phyloP scores from a whole-genome alignment of 108 stramenopile genomes.

The Skeletonema marinoi region DNA sequence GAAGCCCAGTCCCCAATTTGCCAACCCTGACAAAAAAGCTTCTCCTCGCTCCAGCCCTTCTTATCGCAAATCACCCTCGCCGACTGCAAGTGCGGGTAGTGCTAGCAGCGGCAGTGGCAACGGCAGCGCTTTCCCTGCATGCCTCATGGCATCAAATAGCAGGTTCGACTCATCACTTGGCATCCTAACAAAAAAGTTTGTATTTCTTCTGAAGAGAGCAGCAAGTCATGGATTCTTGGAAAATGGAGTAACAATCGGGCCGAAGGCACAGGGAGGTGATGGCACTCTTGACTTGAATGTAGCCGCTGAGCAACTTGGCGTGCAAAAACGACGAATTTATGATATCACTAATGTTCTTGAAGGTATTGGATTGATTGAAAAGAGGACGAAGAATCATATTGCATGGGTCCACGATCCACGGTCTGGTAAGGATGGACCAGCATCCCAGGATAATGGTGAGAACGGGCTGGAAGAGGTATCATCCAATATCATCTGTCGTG shows the following conservation, averaged over 20 bases:
- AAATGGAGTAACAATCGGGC: slow-evolving; percentile 30
- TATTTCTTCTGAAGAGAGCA: slow-evolving; percentile 66
- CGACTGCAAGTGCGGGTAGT: slow-evolving; percentile 1
- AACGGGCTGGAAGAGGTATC: slow-evolving; percentile 13
- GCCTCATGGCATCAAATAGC: neutral
- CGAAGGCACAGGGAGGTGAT: slow-evolving; percentile 21
- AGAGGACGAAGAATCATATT: slow-evolving; percentile 90
- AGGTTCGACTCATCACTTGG: slow-evolving; percentile 90
- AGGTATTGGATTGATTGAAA: slow-evolving; percentile 89
- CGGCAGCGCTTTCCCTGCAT: neutral
- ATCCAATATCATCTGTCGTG: neutral
- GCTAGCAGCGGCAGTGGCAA: neutral
- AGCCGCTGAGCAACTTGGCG: slow-evolving; percentile 80
- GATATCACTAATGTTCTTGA: slow-evolving; percentile 97
- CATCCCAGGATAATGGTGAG: neutral
- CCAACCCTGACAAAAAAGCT: neutral
- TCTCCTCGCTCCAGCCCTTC: neutral
- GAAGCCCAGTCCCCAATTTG: neutral
- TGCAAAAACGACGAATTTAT: slow-evolving; percentile 94
- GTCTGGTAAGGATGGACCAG: neutral
- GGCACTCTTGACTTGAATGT: slow-evolving; percentile 88
- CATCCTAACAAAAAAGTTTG: slow-evolving; percentile 91
- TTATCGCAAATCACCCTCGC: slow-evolving; percentile 1
- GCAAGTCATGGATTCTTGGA: slow-evolving; percentile 47
- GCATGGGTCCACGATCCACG: slow-evolving; percentile 62